These are phyloP conservation scores for Pueraria montana DNA, from an alignment of 306 rosid species.

Conservation along the genomic window DNA sequence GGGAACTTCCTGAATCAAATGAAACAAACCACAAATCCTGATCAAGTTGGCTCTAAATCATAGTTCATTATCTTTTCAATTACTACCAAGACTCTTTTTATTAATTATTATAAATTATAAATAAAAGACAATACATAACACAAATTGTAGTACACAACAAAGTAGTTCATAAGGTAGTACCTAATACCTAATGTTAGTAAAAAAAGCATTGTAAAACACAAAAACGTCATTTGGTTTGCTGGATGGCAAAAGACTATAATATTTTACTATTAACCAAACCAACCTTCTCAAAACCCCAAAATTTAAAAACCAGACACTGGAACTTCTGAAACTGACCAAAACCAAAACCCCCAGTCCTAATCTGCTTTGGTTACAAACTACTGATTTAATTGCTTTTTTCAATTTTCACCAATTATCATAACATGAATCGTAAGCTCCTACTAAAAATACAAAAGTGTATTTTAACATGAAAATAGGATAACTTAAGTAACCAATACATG, in stretches of 20 bases:
- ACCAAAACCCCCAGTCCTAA: not conserved
- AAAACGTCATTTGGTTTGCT: not conserved
- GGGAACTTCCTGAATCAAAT: not conserved
- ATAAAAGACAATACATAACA: not conserved
- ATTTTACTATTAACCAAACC: not conserved
- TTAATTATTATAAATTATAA: not conserved
- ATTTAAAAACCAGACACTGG: not conserved
- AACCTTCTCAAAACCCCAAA: too few species aligned
- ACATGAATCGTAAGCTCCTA: not conserved
- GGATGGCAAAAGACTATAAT: not conserved
- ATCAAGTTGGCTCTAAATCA: constrained; percentile 12
- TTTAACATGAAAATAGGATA: not conserved
- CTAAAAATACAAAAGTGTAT: not conserved
- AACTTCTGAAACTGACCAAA: not conserved
- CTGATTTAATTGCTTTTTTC: too few species aligned
- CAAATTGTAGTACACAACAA: not conserved
- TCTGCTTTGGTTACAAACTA: not conserved
- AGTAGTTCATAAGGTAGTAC: not conserved
- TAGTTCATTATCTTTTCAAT: not conserved
- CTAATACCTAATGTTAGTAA: not conserved
- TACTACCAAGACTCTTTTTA: not conserved
- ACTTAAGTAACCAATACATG: not conserved
- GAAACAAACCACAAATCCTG: constrained; percentile 21
- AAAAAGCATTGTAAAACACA: not conserved
- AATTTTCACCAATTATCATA: not conserved